Evolutionary conservation across 2,329 filamentous ascomycete genomes (phyloP), one percentile per base, ranked within the genome.

Genomic region (Tolypocladium ovalisporum): DNA sequence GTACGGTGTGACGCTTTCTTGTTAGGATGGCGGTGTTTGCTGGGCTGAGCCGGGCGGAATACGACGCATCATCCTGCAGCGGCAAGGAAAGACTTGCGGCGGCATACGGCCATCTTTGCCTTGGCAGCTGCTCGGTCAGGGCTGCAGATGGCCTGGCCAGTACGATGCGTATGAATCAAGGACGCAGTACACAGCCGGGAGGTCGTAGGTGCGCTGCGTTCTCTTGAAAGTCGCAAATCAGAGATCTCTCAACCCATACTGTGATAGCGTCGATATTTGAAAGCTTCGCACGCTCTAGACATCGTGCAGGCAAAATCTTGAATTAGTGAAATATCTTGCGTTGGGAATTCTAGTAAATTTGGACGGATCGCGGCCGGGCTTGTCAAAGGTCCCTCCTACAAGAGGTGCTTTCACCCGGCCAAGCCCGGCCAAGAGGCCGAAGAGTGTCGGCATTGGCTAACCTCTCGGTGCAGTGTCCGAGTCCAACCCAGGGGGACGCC

Each of bases 371-470:
- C 5, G 13, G 12, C 2, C 22, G 13, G 42, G 24, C 1, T 47
- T 29, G 42, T 17, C 27, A 32, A 2, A 19, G 7, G n/a, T 42
- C 39, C n/a, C 39, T 4, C 9, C 39, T n/a, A n/a, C n/a, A n/a
- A 6, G n/a, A 19, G 39, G 8, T 22, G 39, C 15, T 22, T 22
- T 40, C 22, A 19, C 12, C 24, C 27, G 24, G 1, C 42, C 2
- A 3, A n/a, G 13, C 22, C 24, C 37, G 10, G 17, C 3, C 19
- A 47, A 39, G 8, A 37, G 24, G 35, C 60, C 60, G 60, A 62
- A 55, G 54, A 57, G 36, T 61, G 59, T 62, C 60, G 60, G 36
- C 59, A 58, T 61, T 59, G 60, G 57, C 57, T 54, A 57, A 51
- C 10, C 24, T 27, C 35, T 34, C 29, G 8, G 17, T 15, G 44